Evolutionary conservation across 352 stramenopile genomes (phyloP), one percentile per base, ranked within the genome.

Genomic region (Globisporangium cylindrosporum): DNA sequence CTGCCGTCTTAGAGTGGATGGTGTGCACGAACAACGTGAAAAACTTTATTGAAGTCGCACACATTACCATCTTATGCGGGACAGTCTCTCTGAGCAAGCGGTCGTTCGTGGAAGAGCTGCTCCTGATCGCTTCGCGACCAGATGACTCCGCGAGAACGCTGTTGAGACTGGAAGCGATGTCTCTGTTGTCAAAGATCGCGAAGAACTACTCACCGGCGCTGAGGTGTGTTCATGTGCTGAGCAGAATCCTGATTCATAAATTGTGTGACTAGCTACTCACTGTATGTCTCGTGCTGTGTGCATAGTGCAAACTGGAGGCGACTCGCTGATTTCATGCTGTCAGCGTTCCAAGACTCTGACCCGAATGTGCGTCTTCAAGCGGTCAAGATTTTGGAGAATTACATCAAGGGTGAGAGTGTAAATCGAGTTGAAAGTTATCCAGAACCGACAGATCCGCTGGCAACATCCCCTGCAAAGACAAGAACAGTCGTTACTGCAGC

Each of bases 361-460:
- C 83, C 88, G 2, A 94, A 94, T 62, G 84, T 96, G 51, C 88
- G 88, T 0, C 75, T 96, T 0, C 88, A 96, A 81, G 88, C 88
- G 1, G 82, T 96, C 4, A 96, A 96, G 62, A 93, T 96, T 54
- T 49, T 96, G 62, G 88, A 96, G 63, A 94, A 94, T 62, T 94
- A 96, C 66, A 91, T 96, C 67, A 92, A 95, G 59, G 87, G 86
- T 25, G 78, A 84, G 46, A 77, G 78, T 43, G 66, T 67, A 3
- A 73, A 38, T 55, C 59, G 70, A 25, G 48, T 68, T 15, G 58
- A 68, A 6, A 64, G 20, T 3, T 6, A 25, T 8, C 56, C 18
- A 15, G 22, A 56, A 46, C 9, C n/a, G 10, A 18, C 20, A 22
- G 55, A 54, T 59, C n/a, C 15, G 22, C 18, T 38, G 14, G 24